Evolutionary conservation across 208 protist genomes (phyloP).

Genomic region (Leishmania aethiopica): DNA sequence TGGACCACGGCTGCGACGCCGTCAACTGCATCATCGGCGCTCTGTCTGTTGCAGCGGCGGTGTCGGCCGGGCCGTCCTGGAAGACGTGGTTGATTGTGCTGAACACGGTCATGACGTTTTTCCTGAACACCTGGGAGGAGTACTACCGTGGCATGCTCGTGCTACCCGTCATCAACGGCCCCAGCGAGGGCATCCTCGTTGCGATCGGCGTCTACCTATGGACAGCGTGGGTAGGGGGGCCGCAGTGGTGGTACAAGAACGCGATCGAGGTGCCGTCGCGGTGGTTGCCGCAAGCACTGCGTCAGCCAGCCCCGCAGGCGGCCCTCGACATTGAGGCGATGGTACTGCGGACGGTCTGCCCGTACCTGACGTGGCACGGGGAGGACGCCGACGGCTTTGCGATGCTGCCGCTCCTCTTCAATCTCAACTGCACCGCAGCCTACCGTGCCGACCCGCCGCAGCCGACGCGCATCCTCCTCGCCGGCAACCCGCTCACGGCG

Average conservation of each 20-base stretch:
- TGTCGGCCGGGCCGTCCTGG: slow-evolving; percentile 68
- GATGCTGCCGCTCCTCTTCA: slow-evolving; percentile 42
- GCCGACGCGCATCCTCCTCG: slow-evolving; percentile 30
- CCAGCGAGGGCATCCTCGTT: slow-evolving; percentile 88
- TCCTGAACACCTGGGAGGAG: slow-evolving; percentile 90
- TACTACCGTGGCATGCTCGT: slow-evolving; percentile 88
- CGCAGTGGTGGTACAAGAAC: slow-evolving; percentile 74
- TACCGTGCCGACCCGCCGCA: slow-evolving; percentile 44
- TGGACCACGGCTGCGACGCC: slow-evolving; percentile 94
- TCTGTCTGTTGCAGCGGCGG: slow-evolving; percentile 49
- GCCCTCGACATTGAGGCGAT: too few species aligned
- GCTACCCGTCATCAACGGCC: slow-evolving; percentile 89
- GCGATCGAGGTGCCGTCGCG: slow-evolving; percentile 43
- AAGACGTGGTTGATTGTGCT: slow-evolving; percentile 67
- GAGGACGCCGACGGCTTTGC: slow-evolving; percentile 13
- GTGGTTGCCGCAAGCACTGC: slow-evolving; percentile 50
- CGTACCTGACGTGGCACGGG: slow-evolving; percentile 21
- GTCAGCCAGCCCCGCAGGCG: slow-evolving; percentile 51
- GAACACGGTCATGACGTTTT: slow-evolving; percentile 63
- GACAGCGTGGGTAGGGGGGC: slow-evolving; percentile 64
- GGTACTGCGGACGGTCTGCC: slow-evolving; percentile 38
- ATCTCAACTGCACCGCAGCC: slow-evolving; percentile 51
- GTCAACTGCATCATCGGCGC: slow-evolving; percentile 77
- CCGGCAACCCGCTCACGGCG: slow-evolving; percentile 12
- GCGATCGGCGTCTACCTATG: slow-evolving; percentile 62